Evolutionary conservation across 306 rosid species (phyloP).

Genomic region (Senna tora): DNA sequence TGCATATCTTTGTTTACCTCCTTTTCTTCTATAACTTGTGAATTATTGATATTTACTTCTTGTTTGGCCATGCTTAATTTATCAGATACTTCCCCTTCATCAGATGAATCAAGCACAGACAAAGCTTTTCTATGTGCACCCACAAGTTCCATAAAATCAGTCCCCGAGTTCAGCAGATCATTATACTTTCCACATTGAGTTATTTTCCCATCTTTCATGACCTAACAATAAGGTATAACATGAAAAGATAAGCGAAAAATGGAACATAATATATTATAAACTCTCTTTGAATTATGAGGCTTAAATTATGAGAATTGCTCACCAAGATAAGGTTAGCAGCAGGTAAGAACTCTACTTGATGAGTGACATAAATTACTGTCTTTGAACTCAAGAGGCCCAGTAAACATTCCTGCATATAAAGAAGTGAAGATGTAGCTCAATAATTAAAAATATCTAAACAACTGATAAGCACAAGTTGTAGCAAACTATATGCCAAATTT

Average conservation of each 20-base stretch:
- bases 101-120: constrained; percentile 44
- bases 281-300: too few species aligned
- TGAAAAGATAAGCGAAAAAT: too few species aligned
- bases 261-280: too few species aligned
- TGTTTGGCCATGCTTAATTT: constrained; percentile 5
- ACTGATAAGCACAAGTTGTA: too few species aligned
- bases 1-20: constrained; percentile 27
- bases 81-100: constrained; percentile 8
- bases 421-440: too few species aligned
- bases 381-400: constrained; percentile 53
- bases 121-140: constrained; percentile 63
- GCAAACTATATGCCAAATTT: too few species aligned
- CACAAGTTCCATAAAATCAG: constrained; percentile 61
- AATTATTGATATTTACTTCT: background rate
- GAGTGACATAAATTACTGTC: constrained; percentile 61
- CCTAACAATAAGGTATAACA: constrained; percentile 34
- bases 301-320: constrained; percentile 8
- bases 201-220: constrained; percentile 63
- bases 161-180: constrained; percentile 51
- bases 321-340: constrained; percentile 59
- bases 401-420: constrained; percentile 52
- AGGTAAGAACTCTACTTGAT: constrained; percentile 71
- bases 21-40: too few species aligned
- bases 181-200: constrained; percentile 59
- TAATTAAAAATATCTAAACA: too few species aligned